These are phyloP conservation scores for Rhododendron ovatum DNA, from an alignment of 148 eudicot genomes.

Conservation along the genomic window DNA sequence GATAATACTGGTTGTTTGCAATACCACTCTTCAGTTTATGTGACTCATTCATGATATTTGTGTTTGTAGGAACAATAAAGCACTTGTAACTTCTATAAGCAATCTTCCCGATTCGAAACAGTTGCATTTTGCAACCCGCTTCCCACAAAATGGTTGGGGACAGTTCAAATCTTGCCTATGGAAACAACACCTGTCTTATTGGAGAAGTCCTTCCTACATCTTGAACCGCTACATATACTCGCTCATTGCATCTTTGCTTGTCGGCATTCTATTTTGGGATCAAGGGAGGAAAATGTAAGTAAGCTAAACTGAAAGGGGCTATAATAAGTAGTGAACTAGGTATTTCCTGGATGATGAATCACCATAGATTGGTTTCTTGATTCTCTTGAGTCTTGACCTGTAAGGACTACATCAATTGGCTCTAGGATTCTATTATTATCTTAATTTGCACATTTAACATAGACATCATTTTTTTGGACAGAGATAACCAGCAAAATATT, in stretches of 20 bases:
- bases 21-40: neutral
- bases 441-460: neutral
- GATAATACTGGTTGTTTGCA: neutral
- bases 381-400: neutral
- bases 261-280: neutral
- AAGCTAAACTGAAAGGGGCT: neutral
- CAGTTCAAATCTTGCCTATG: conserved; percentile 1
- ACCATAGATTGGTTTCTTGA: neutral
- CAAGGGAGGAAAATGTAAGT: neutral
- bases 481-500: neutral
- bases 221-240: neutral
- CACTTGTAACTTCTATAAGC: conserved; percentile 18
- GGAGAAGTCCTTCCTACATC: neutral
- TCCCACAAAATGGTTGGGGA: neutral
- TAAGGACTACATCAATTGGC: neutral
- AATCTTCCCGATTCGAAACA: neutral
- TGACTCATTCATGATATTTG: neutral
- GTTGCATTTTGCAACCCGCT: conserved; percentile 1
- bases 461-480: neutral
- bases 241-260: neutral
- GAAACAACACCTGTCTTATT: neutral
- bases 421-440: neutral
- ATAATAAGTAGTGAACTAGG: neutral
- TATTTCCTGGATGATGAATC: neutral
- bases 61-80: conserved; percentile 52